Evolutionary conservation across 177 flowering plant genomes (phyloP).

Genomic region (Vitis hybrid): DNA sequence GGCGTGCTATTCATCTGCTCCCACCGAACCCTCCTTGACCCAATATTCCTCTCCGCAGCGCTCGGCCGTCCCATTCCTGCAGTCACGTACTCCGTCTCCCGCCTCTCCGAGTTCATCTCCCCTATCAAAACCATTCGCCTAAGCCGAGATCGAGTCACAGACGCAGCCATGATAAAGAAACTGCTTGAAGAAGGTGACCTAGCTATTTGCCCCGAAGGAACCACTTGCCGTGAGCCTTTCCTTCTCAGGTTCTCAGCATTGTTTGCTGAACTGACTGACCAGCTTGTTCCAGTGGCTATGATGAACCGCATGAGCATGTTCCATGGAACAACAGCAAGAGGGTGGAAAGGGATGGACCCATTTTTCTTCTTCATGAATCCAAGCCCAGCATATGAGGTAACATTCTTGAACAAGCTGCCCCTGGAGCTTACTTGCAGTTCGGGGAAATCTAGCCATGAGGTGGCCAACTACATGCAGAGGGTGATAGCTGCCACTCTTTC

Average conservation of each 20-base stretch:
- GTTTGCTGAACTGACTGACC: constrained; percentile 64
- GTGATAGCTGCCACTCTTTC: constrained; percentile 55
- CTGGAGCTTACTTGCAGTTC: constrained; percentile 38
- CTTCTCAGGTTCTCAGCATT: constrained; percentile 55
- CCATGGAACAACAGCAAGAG: constrained; percentile 70
- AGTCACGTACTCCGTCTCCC: constrained; percentile 66
- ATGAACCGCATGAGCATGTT: constrained; percentile 56
- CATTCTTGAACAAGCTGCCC: constrained; percentile 64
- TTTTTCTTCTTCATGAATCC: constrained; percentile 78
- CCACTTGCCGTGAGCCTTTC: constrained; percentile 70
- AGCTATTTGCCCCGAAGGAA: constrained; percentile 69
- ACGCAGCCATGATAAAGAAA: constrained; percentile 56
- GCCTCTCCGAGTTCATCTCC: constrained; percentile 66
- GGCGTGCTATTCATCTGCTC: constrained; percentile 77
- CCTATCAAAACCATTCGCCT: constrained; percentile 71
- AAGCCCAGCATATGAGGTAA: constrained; percentile 64
- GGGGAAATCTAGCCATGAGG: constrained; percentile 63
- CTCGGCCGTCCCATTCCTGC: constrained; percentile 66
- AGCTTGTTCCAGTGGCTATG: constrained; percentile 70
- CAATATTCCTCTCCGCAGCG: constrained; percentile 59
- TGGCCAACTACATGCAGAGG: constrained; percentile 66
- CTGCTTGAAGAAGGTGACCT: constrained; percentile 59
- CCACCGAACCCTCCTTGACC: constrained; percentile 72
- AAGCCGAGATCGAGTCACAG: constrained; percentile 45
- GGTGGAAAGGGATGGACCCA: constrained; percentile 79